Evolutionary conservation across 352 stramenopile species (phyloP).

Genomic region (Bremia lactucae): DNA sequence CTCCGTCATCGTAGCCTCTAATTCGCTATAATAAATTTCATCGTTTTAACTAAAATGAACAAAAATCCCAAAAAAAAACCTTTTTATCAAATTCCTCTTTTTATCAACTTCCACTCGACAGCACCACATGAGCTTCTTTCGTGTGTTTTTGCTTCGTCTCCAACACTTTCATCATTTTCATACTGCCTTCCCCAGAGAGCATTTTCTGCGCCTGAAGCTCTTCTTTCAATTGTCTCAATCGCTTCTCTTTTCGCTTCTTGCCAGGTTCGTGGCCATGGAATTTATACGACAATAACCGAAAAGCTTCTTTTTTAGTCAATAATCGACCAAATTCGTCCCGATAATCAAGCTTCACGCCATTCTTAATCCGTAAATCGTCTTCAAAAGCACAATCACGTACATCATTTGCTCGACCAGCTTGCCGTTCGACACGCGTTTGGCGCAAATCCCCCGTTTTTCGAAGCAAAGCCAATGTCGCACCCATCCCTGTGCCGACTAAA

Average conservation of each 20-base stretch:
- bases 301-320: slow-evolving; percentile 96
- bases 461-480: slow-evolving; percentile 87
- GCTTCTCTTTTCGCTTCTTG: slow-evolving; percentile 97
- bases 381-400: slow-evolving; percentile 87
- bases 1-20: slow-evolving; percentile 60
- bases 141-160: slow-evolving; percentile 76
- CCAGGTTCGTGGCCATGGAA: slow-evolving; percentile 96
- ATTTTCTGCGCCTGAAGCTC: slow-evolving; percentile 67
- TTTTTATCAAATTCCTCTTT: not conserved
- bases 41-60: too few relatives aligned
- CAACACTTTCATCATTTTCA: slow-evolving; percentile 78
- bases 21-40: too few relatives aligned
- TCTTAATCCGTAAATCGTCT: slow-evolving; percentile 74
- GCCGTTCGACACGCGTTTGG: slow-evolving; percentile 78
- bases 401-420: slow-evolving; percentile 92
- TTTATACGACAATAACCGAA: slow-evolving; percentile 95
- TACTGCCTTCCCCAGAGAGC: slow-evolving; percentile 62
- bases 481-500: slow-evolving; percentile 80
- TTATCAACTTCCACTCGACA: slow-evolving; percentile 50
- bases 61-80: slow-evolving; percentile 1
- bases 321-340: slow-evolving; percentile 93
- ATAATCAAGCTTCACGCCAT: slow-evolving; percentile 93
- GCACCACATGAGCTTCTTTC: slow-evolving; percentile 77
- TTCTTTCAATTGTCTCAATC: slow-evolving; percentile 79
- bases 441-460: slow-evolving; percentile 89